A percentile compares a stretch with the other conserved stretches of the same genome.
Conservation (phyloP, 225 moss, liverwort and hornwort species). For the Takakia lepidozioides region DNA sequence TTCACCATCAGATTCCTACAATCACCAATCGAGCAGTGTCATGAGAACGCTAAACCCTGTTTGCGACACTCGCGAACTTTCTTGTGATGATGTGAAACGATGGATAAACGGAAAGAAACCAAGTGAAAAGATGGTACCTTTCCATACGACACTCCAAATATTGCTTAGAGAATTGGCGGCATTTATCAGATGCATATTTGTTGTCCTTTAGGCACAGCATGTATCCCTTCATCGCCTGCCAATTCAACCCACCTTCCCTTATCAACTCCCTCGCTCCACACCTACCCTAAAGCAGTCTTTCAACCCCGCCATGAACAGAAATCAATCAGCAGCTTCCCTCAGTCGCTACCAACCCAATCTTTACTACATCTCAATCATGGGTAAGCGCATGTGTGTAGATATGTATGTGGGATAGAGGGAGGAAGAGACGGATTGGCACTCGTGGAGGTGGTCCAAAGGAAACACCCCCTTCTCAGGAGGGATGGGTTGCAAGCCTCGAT, state of each 20-base stretch:
- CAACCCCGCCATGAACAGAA: background rate
- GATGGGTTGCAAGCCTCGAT: slow-evolving; percentile 67
- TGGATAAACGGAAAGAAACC: too few species aligned
- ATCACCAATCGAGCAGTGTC: background rate
- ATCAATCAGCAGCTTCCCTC: background rate
- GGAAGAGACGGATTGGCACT: slow-evolving; percentile 34
- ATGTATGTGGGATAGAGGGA: background rate
- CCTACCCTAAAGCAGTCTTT: background rate
- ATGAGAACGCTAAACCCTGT: background rate
- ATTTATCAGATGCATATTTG: slow-evolving; percentile 74
- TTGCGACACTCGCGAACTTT: too few species aligned
- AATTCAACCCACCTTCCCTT: background rate
- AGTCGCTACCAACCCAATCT: background rate
- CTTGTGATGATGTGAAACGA: too few species aligned
- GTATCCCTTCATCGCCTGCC: slow-evolving; percentile 79
- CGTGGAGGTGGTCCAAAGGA: slow-evolving; percentile 86
- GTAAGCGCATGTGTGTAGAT: too few species aligned
- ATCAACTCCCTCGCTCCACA: too few species aligned
- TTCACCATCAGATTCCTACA: slow-evolving; percentile 83
- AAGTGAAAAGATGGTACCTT: slow-evolving; percentile 33
- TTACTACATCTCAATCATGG: background rate
- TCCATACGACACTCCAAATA: slow-evolving; percentile 97
- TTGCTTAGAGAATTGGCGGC: slow-evolving; percentile 66
- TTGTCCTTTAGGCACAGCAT: slow-evolving; percentile 89
- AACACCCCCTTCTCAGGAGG: slow-evolving; percentile 97